These are phyloP conservation scores for Eremomyces bilateralis DNA, from an alignment of 495 filamentous ascomycete genomes.

Conservation along the genomic window DNA sequence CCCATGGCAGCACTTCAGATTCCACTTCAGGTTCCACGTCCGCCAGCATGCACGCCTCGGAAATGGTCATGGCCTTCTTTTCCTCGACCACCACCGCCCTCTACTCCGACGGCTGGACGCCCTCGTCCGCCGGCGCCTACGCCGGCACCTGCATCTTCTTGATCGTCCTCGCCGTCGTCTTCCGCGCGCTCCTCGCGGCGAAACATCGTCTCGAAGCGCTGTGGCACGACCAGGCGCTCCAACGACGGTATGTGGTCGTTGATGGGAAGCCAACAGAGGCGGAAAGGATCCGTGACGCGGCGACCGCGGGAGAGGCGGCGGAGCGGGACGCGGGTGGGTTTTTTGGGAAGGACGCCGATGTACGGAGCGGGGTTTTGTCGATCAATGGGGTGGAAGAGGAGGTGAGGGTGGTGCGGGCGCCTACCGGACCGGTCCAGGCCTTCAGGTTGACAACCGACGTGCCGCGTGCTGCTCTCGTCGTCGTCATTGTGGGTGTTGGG, in stretches of 20 bases:
- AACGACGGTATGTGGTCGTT: conserved; percentile 54
- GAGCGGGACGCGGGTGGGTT: too few relatives aligned
- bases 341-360: too few relatives aligned
- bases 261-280: conserved; percentile 36
- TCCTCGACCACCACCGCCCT: conserved; percentile 44
- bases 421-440: conserved; percentile 27
- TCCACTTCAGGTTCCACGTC: conserved; percentile 5
- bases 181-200: conserved; percentile 45
- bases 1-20: not conserved
- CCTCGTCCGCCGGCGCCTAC: conserved; percentile 41
- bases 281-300: conserved; percentile 28
- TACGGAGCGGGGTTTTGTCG: conserved; percentile 33
- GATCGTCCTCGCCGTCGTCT: conserved; percentile 44
- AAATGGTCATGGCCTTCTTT: conserved; percentile 32
- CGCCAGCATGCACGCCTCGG: conserved; percentile 7
- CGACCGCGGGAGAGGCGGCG: too few relatives aligned
- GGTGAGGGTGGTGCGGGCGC: conserved; percentile 42
- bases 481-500: conserved; percentile 47
- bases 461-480: conserved; percentile 44
- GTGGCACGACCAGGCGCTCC: conserved; percentile 41
- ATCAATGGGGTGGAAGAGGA: conserved; percentile 54
- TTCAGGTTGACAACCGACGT: conserved; percentile 68
- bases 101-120: conserved; percentile 55
- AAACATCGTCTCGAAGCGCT: conserved; percentile 33
- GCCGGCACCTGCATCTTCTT: conserved; percentile 78